Conservation (phyloP, 2,329 filamentous ascomycete genomes). For the Drechslera avenae region DNA sequence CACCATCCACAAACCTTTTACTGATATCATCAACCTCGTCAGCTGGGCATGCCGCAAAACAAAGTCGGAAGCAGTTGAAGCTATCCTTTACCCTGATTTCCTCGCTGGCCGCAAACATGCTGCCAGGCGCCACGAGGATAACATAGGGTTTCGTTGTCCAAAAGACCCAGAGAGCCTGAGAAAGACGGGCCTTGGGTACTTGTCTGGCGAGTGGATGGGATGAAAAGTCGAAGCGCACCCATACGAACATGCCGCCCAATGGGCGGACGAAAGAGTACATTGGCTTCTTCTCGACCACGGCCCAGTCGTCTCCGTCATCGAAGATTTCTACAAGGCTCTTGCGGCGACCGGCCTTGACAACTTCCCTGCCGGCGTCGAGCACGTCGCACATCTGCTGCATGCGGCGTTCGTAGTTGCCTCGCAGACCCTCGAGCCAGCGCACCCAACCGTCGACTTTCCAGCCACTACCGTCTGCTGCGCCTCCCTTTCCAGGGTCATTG, state of each 20-base stretch:
- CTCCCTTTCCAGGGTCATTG: conserved; percentile 52
- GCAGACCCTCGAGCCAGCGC: conserved; percentile 84
- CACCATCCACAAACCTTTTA: conserved; percentile 68
- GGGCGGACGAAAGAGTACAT: conserved; percentile 81
- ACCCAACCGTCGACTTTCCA: conserved; percentile 90
- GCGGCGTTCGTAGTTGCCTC: conserved; percentile 81
- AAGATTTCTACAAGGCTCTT: conserved; percentile 39
- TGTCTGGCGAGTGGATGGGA: conserved; percentile 70
- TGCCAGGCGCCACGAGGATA: conserved; percentile 72
- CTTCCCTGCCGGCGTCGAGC: conserved; percentile 70
- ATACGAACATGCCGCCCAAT: conserved; percentile 89
- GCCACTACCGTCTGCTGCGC: conserved; percentile 59
- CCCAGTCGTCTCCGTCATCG: conserved; percentile 65
- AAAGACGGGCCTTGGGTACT: conserved; percentile 62
- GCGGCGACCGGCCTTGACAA: conserved; percentile 65
- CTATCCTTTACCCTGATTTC: conserved; percentile 63
- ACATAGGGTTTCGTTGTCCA: conserved; percentile 71
- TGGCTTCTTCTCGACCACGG: conserved; percentile 73
- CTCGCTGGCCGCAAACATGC: conserved; percentile 72
- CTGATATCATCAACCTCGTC: conserved; percentile 68
- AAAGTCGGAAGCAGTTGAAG: conserved; percentile 77
- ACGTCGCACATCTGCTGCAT: conserved; percentile 79
- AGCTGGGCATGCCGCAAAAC: conserved; percentile 83
- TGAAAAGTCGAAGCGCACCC: conserved; percentile 74
- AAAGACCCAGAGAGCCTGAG: conserved; percentile 71